Percentiles rank a stretch among this genome's conserved stretches.
Evolutionary conservation across 345 rosid genomes (phyloP).

Genomic region (Acer negundo): DNA sequence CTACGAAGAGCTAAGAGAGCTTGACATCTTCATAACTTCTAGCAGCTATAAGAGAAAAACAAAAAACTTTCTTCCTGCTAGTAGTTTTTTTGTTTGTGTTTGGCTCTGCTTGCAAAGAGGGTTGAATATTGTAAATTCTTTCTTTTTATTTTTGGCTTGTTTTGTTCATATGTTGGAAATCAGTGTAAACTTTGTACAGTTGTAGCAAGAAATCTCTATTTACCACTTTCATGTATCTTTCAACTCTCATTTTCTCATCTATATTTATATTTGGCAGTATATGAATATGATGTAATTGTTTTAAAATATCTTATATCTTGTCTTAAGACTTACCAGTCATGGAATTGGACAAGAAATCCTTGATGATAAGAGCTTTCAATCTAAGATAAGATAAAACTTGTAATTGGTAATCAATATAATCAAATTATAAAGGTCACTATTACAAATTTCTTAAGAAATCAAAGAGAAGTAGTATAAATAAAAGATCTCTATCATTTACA

Average conservation of each 20-base stretch:
- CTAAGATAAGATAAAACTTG: no score
- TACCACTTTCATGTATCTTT: background rate
- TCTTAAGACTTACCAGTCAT: no score
- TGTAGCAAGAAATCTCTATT: background rate
- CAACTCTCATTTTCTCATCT: slow-evolving; percentile 9
- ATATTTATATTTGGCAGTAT: background rate
- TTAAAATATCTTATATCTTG: no score
- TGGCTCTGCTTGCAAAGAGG: slow-evolving; percentile 12
- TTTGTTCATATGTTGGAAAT: slow-evolving; percentile 10
- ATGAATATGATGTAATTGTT: background rate
- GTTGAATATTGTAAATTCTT: slow-evolving; percentile 26
- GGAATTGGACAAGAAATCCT: no score
- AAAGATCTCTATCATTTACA: no score
- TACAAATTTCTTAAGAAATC: no score
- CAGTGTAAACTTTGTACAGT: slow-evolving; percentile 27
- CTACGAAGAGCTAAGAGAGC: slow-evolving; percentile 53
- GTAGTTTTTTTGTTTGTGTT: slow-evolving; percentile 7
- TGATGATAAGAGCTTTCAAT: no score
- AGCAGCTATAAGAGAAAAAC: background rate
- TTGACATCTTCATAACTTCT: slow-evolving; percentile 20
- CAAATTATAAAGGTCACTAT: background rate
- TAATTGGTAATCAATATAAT: no score
- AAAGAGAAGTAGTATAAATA: no score
- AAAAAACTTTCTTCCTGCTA: background rate
- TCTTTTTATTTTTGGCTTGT: background rate